phyloP scores from a whole-genome alignment of 1,139 yeast species.

The Saccharomyces hybrid region DNA sequence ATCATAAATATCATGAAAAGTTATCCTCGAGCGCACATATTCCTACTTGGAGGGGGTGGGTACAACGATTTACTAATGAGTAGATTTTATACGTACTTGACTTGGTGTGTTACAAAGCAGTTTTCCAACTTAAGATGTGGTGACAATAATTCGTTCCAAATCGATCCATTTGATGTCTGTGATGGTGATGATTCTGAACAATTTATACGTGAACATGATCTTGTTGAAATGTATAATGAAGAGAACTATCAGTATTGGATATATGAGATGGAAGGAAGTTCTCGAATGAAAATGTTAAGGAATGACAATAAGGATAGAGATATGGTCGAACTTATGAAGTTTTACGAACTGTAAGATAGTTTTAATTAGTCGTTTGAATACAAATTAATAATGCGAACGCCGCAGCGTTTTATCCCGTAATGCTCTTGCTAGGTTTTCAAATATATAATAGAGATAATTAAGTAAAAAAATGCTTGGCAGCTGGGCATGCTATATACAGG shows the following conservation, averaged over 20 bases:
- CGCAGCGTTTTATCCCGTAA: background rate
- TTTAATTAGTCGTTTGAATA: background rate
- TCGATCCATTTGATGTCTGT: background rate
- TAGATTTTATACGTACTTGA: conserved; percentile 55
- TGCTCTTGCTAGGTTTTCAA: background rate
- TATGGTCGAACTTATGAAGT: background rate
- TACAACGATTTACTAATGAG: conserved; percentile 59
- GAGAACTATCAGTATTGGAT: conserved; percentile 49
- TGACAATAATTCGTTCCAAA: background rate
- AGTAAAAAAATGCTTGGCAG: background rate
- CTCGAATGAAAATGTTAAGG: conserved; percentile 13
- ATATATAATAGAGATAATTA: background rate
- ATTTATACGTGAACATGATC: conserved; percentile 47
- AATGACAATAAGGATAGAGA: conserved; percentile 17
- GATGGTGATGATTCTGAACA: conserved; percentile 24
- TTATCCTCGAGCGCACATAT: conserved; percentile 31
- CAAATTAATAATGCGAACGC: background rate
- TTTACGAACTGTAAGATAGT: background rate
- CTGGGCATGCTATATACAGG: background rate
- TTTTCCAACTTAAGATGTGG: conserved; percentile 3
- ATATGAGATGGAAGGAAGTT: conserved; percentile 27
- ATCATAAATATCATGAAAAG: conserved; percentile 33
- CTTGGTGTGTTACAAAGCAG: conserved; percentile 33
- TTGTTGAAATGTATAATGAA: conserved; percentile 38
- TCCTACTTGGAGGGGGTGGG: conserved; percentile 75